These are phyloP conservation scores for Mortierella alpina DNA, from an alignment of 192 early-diverging fungal genomes.

Conservation along the genomic window DNA sequence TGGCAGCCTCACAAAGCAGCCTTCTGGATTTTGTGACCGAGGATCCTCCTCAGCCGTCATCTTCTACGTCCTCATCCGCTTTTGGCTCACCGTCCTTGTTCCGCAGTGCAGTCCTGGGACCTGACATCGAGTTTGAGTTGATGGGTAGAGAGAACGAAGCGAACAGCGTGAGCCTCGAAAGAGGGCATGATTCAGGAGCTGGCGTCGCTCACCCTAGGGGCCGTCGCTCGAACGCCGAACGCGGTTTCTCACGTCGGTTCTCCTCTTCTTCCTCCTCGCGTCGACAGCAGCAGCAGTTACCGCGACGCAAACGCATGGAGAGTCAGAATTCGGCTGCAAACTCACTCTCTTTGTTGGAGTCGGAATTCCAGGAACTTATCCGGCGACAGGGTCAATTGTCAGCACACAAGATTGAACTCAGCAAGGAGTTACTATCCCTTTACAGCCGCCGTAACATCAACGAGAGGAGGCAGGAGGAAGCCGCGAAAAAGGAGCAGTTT, in stretches of 20 bases:
- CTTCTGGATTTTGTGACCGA: constrained; percentile 25
- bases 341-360: constrained; percentile 22
- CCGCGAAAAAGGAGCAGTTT: constrained; percentile 21
- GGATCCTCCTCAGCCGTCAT: background rate
- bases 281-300: background rate
- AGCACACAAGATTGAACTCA: constrained; percentile 18
- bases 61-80: constrained; percentile 4
- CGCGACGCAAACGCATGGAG: background rate
- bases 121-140: background rate
- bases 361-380: constrained; percentile 31
- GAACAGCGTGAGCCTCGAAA: background rate
- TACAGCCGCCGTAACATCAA: constrained; percentile 29
- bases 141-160: background rate
- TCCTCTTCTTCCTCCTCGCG: background rate
- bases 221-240: constrained; percentile 12
- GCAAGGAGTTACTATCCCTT: constrained; percentile 23
- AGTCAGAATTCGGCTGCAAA: constrained; percentile 17
- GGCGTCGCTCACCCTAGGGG: background rate
- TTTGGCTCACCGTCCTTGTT: constrained; percentile 16
- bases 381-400: constrained; percentile 32
- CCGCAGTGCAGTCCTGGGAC: constrained; percentile 8
- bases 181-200: background rate
- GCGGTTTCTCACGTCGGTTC: background rate
- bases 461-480: constrained; percentile 26
- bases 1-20: constrained; percentile 24